Base-by-base conservation (phyloP, 805 yeast species). In the Ogataea salicorniae region DNA sequence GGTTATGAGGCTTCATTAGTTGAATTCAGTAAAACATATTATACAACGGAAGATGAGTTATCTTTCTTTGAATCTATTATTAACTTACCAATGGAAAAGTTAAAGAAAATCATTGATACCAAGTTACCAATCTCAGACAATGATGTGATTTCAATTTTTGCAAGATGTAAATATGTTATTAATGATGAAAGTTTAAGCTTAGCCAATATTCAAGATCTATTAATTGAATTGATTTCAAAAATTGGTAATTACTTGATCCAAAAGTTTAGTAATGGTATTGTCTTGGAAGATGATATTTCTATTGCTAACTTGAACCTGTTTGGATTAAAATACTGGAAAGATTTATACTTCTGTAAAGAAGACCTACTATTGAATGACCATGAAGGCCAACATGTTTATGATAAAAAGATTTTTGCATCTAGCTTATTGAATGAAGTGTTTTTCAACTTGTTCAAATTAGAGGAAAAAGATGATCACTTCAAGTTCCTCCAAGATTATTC, bases 91-190 rank as follows among this genome's bases (percentile, higher is more conserved):
- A 47, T 65, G 11, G 40, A 56, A 1, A 53, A 59, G 11, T 40
- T 77, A 15, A 48, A 49, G 11, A 53, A 46, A 16, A 40, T 46
- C 1, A 15, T 62, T 1, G 51, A 63, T 1, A 53, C 61, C 14
- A 69, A 73, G 43, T 58, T 72, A 22, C 77, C 81, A 4, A 65
- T 69, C 8, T 60, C 75, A 13, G 73, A 72, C 31, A 54, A 75
- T 33, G 87, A 83, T 54, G 63, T 74, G 8, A 69, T 77, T 20
- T 77, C 74, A 5, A 57, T 77, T 1, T 45, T 80, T 0, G 60
- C 62, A 39, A 71, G 80, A 53, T 48, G 78, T 3, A 50, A 58
- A 13, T 53, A 63, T 1, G 45, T 74, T 5, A 45, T 73, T 4
- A 34, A 53, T 0, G 69, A 66, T 29, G 47, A 54, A 1, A n/a